A percentile compares a stretch with the other conserved stretches of the same genome.
phyloP scores from a whole-genome alignment of 345 rosid genomes.

The Ricinus communis region DNA sequence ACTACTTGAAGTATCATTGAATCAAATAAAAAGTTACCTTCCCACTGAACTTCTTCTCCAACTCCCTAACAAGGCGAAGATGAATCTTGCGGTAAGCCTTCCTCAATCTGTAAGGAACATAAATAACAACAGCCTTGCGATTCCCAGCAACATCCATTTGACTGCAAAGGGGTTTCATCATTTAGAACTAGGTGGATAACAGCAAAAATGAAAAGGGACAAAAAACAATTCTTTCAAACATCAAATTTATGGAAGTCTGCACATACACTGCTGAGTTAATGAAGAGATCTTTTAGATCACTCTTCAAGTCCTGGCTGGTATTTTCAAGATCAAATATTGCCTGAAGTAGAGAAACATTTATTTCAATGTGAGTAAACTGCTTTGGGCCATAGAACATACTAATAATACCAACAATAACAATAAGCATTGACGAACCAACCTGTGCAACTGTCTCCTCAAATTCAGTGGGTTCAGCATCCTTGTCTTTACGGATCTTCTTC shows the following conservation, averaged over 20 bases:
- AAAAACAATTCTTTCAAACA: background rate
- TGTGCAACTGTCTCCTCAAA: slow-evolving; percentile 86
- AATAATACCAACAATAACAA: background rate
- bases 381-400: background rate
- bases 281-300: slow-evolving; percentile 79
- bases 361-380: slow-evolving; percentile 1
- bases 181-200: background rate
- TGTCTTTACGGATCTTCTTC: slow-evolving; percentile 85
- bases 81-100: slow-evolving; percentile 87
- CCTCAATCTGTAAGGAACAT: slow-evolving; percentile 80
- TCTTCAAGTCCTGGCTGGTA: slow-evolving; percentile 75
- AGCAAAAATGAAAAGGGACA: background rate
- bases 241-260: background rate
- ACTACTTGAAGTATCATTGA: background rate
- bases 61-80: slow-evolving; percentile 77
- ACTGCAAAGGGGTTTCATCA: slow-evolving; percentile 35
- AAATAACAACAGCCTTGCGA: slow-evolving; percentile 80
- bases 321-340: slow-evolving; percentile 83
- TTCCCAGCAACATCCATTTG: slow-evolving; percentile 68
- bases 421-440: slow-evolving; percentile 29
- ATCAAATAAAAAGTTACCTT: slow-evolving; percentile 41
- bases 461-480: slow-evolving; percentile 78
- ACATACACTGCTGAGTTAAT: slow-evolving; percentile 74
- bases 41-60: slow-evolving; percentile 95
- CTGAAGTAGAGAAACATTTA: slow-evolving; percentile 30